Conservation (phyloP, 2,329 filamentous ascomycete species). For the Alternaria novae-zelandiae region DNA sequence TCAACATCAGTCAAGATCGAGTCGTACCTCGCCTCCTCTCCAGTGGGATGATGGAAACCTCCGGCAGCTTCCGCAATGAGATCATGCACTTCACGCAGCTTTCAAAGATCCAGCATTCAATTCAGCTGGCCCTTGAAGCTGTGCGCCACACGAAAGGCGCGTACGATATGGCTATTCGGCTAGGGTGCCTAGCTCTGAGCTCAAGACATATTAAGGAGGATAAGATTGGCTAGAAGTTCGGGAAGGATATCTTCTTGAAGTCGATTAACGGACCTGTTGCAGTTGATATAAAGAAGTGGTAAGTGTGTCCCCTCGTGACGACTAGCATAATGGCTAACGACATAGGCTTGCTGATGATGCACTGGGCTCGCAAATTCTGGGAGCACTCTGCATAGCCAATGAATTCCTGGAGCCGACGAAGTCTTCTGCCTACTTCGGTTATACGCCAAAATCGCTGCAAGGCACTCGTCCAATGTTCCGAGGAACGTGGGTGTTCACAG, state of each 20-base stretch:
- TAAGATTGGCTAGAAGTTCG: slow-evolving; percentile 19
- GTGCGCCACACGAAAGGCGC: slow-evolving; percentile 29
- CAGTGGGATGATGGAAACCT: slow-evolving; percentile 22
- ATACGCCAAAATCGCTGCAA: slow-evolving; percentile 19
- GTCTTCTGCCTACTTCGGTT: slow-evolving; percentile 24
- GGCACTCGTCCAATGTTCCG: slow-evolving; percentile 32
- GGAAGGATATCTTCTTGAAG: slow-evolving; percentile 21
- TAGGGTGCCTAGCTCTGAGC: slow-evolving; percentile 33
- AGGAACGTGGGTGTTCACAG: slow-evolving; percentile 38
- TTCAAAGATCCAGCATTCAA: slow-evolving; percentile 19
- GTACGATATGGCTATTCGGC: slow-evolving; percentile 37
- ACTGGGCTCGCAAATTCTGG: slow-evolving; percentile 28
- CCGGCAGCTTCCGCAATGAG: slow-evolving; percentile 30
- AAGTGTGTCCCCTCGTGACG: background rate
- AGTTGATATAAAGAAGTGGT: slow-evolving; percentile 34
- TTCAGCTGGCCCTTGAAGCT: slow-evolving; percentile 28
- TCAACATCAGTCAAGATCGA: slow-evolving; percentile 3
- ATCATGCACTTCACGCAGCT: slow-evolving; percentile 18
- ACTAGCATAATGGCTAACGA: slow-evolving; percentile 2
- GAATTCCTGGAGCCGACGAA: slow-evolving; percentile 34
- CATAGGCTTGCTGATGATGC: slow-evolving; percentile 27
- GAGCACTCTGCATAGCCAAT: slow-evolving; percentile 20
- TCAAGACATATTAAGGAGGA: slow-evolving; percentile 16
- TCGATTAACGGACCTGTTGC: slow-evolving; percentile 15
- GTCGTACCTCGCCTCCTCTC: slow-evolving; percentile 25